Percentiles rank a stretch among this genome's conserved stretches.
Evolutionary conservation across 2,329 filamentous ascomycete genomes (phyloP).

Genomic region (Hymenoscyphus fraxineus): DNA sequence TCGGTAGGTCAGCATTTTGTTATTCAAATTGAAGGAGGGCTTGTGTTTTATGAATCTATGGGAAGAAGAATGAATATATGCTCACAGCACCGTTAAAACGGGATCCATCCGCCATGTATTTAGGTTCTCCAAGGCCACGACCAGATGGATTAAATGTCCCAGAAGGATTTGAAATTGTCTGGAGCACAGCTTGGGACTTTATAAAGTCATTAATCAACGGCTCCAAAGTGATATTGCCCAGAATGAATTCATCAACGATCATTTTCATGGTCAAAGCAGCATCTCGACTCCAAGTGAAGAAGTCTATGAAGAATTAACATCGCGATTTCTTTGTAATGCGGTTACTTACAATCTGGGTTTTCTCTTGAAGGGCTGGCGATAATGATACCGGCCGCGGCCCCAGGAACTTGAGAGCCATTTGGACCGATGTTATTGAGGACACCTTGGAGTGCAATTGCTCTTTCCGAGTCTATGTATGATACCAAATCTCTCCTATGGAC

Average conservation of each 20-base stretch:
- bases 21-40: neutral
- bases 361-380: conserved; percentile 53
- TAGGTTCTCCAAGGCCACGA: conserved; percentile 64
- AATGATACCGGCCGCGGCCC: conserved; percentile 48
- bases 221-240: conserved; percentile 46
- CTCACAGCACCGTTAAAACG: conserved; percentile 52
- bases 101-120: conserved; percentile 62
- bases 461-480: conserved; percentile 43
- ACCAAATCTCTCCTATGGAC: conserved; percentile 24
- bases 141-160: conserved; percentile 39
- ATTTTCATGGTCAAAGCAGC: conserved; percentile 68
- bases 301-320: conserved; percentile 49
- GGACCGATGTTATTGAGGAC: conserved; percentile 54
- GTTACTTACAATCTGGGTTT: conserved; percentile 48
- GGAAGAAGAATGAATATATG: neutral
- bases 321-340: neutral
- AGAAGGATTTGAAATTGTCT: conserved; percentile 54
- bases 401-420: conserved; percentile 44
- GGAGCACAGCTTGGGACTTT: conserved; percentile 56
- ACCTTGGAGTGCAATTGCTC: conserved; percentile 46
- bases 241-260: conserved; percentile 61
- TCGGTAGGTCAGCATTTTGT: neutral
- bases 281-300: conserved; percentile 74
- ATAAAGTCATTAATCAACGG: conserved; percentile 63
- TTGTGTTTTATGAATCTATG: neutral